Conservation (phyloP, 495 filamentous ascomycete genomes). For the Talaromyces thailandensis region DNA sequence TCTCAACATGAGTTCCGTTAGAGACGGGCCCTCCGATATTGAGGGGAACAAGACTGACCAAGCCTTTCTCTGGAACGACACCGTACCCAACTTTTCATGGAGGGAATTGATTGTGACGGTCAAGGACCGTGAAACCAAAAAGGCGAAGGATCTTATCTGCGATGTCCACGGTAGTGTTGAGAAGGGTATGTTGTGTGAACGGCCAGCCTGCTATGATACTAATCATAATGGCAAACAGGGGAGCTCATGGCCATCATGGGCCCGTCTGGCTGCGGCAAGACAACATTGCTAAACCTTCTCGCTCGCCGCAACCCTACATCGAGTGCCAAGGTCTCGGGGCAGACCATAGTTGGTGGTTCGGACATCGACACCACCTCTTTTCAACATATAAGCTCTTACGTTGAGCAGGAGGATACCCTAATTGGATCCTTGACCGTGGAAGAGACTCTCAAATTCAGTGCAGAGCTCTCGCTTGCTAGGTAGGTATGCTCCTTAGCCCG, state of each 20-base stretch:
- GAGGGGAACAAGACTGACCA: background rate
- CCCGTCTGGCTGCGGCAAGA: conserved; percentile 68
- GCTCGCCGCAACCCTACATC: conserved; percentile 47
- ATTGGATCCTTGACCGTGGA: conserved; percentile 68
- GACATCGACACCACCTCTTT: conserved; percentile 21
- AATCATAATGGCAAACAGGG: conserved; percentile 30
- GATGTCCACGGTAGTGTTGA: conserved; percentile 22
- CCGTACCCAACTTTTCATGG: conserved; percentile 50
- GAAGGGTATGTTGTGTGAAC: conserved; percentile 16
- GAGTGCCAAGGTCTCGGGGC: conserved; percentile 36
- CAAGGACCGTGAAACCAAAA: conserved; percentile 56
- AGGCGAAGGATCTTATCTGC: conserved; percentile 35
- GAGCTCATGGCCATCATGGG: conserved; percentile 72
- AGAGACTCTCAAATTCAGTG: conserved; percentile 68
- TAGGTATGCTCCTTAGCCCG: conserved; percentile 16
- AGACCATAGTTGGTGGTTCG: conserved; percentile 50
- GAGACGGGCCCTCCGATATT: background rate
- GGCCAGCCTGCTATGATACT: conserved; percentile 3
- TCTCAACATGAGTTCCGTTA: background rate
- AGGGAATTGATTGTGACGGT: conserved; percentile 53
- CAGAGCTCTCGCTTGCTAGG: conserved; percentile 48
- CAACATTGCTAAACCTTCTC: conserved; percentile 66
- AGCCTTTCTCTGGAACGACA: conserved; percentile 26
- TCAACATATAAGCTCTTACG: conserved; percentile 53
- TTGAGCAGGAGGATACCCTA: conserved; percentile 79